These are phyloP conservation scores for Incumbomyces lentus DNA, from an alignment of 2,329 filamentous ascomycete species.

Conservation along the genomic window DNA sequence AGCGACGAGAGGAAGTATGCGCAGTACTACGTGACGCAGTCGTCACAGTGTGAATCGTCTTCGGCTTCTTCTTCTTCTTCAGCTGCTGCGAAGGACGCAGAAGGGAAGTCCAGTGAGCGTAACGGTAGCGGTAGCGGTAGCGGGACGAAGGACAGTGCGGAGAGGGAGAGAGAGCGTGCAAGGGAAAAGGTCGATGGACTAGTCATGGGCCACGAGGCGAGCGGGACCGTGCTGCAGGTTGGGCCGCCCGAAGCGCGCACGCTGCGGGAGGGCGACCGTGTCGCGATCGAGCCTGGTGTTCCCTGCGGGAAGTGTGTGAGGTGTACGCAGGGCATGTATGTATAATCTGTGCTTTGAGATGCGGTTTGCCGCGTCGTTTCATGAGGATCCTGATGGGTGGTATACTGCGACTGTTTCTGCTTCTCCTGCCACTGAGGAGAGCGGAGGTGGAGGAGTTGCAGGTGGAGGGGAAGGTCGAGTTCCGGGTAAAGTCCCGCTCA, in stretches of 20 bases:
- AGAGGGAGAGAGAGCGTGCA: constrained; percentile 3
- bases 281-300: constrained; percentile 29
- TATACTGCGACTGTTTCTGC: too few species aligned
- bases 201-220: constrained; percentile 28
- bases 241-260: constrained; percentile 19
- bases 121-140: too few species aligned
- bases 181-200: constrained; percentile 22
- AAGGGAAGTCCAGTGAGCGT: too few species aligned
- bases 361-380: constrained; percentile 32
- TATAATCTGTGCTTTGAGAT: constrained; percentile 35
- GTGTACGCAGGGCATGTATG: constrained; percentile 30
- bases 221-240: constrained; percentile 22
- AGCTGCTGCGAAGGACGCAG: too few species aligned
- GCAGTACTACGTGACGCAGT: constrained; percentile 1
- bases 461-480: not conserved
- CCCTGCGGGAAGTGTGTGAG: constrained; percentile 27
- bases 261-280: constrained; percentile 24
- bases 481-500: not conserved
- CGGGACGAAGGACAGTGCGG: too few species aligned
- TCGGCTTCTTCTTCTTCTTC: too few species aligned
- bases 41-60: too few species aligned
- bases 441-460: too few species aligned
- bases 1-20: constrained; percentile 1
- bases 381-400: constrained; percentile 13
- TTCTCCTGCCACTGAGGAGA: too few species aligned